phyloP scores from a whole-genome alignment of 2,329 filamentous ascomycete genomes.

The Thermothelomyces thermophilus region DNA sequence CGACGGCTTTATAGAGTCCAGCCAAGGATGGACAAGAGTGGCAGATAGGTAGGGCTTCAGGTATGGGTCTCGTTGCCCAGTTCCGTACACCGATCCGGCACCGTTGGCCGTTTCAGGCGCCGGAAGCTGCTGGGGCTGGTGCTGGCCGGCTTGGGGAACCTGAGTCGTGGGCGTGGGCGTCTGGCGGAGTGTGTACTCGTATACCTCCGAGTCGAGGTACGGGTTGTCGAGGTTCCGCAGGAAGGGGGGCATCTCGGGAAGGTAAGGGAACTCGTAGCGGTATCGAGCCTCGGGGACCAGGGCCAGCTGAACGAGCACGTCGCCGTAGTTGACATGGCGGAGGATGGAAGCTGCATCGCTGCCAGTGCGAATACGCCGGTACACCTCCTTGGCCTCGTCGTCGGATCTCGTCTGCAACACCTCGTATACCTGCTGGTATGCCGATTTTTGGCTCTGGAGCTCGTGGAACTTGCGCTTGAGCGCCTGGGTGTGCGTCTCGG shows the following conservation, averaged over 20 bases:
- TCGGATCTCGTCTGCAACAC: conserved; percentile 24
- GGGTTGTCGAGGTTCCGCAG: conserved; percentile 25
- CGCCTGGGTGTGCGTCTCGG: conserved; percentile 30
- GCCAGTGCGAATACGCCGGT: conserved; percentile 33
- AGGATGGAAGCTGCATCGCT: conserved; percentile 29
- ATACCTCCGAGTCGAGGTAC: conserved; percentile 29
- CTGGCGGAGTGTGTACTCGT: conserved; percentile 19
- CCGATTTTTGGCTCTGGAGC: conserved; percentile 25
- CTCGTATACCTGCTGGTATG: conserved; percentile 28
- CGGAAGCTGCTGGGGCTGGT: conserved; percentile 8
- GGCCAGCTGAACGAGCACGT: conserved; percentile 34
- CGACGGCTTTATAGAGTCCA: conserved; percentile 29
- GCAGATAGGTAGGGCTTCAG: conserved; percentile 34
- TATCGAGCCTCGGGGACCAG: conserved; percentile 33
- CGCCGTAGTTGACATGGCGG: conserved; percentile 31
- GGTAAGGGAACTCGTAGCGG: conserved; percentile 36
- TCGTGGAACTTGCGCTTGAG: conserved; percentile 29
- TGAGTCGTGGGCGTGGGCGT: not conserved
- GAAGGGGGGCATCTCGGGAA: conserved; percentile 28
- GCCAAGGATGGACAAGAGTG: conserved; percentile 29
- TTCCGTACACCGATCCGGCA: not conserved
- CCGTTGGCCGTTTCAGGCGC: not conserved
- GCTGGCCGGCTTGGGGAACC: conserved; percentile 5
- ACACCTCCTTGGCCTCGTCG: conserved; percentile 30
- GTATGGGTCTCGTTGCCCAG: conserved; percentile 22